phyloP scores from a whole-genome alignment of 345 rosid genomes.

The Zanthoxylum bungeanum region DNA sequence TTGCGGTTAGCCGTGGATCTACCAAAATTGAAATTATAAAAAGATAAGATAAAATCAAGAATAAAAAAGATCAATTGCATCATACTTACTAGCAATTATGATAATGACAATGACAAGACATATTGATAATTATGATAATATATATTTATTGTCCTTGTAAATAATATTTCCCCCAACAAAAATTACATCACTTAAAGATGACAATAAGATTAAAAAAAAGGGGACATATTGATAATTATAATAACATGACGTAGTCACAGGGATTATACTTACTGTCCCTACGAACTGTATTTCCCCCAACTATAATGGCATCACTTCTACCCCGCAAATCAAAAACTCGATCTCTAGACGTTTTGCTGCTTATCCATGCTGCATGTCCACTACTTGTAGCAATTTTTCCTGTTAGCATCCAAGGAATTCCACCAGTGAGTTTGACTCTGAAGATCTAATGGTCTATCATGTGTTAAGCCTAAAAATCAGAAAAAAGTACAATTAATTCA shows the following conservation, averaged over 20 bases:
- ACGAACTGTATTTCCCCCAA: constrained; percentile 91
- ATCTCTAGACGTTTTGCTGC: constrained; percentile 72
- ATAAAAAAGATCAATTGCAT: background rate
- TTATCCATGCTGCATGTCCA: constrained; percentile 97
- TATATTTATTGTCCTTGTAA: constrained; percentile 64
- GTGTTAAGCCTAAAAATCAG: background rate
- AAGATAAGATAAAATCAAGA: too few species aligned
- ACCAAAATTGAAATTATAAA: constrained; percentile 18
- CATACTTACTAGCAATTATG: background rate
- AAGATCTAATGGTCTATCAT: background rate
- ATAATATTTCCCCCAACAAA: constrained; percentile 88
- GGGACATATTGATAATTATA: background rate
- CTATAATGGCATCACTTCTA: constrained; percentile 82
- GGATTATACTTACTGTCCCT: constrained; percentile 59
- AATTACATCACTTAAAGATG: constrained; percentile 59
- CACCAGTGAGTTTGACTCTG: background rate
- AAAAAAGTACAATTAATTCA: background rate
- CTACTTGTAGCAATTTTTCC: constrained; percentile 93
- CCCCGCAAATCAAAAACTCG: constrained; percentile 85
- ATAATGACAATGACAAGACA: background rate
- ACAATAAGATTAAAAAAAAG: background rate
- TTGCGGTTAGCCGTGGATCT: constrained; percentile 89
- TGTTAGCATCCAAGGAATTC: constrained; percentile 25
- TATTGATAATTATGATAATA: background rate
- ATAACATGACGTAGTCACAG: background rate